Percentiles rank a stretch among this genome's conserved stretches.
Conservation (phyloP, 2,329 filamentous ascomycete genomes). For the Dactylonectria estremocensis region DNA sequence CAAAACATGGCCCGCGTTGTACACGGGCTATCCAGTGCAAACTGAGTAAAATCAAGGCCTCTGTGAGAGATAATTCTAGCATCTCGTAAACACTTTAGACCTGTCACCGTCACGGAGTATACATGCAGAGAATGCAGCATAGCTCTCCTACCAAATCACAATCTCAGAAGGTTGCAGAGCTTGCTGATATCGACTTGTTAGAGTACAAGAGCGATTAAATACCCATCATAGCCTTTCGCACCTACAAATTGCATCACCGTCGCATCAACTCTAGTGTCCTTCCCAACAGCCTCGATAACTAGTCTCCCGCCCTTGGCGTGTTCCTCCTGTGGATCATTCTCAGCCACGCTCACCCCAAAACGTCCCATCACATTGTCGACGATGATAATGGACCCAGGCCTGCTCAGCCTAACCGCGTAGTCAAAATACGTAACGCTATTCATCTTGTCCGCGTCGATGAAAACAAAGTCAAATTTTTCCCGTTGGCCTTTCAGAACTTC, state of each 20-base stretch:
- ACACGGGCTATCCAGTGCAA: no score
- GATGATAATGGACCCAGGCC: constrained; percentile 12
- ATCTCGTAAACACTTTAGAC: no score
- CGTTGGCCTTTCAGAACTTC: background rate
- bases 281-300: constrained; percentile 13
- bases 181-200: background rate
- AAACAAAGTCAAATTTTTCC: constrained; percentile 7
- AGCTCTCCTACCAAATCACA: no score
- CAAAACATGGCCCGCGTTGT: no score
- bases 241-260: constrained; percentile 25
- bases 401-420: constrained; percentile 16
- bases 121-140: no score
- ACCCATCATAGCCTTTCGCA: constrained; percentile 4
- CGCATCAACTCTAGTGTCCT: constrained; percentile 15
- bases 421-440: constrained; percentile 21
- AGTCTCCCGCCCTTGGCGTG: constrained; percentile 6
- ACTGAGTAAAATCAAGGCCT: no score
- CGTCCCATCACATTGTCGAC: constrained; percentile 25
- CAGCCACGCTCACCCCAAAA: constrained; percentile 3
- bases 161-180: no score
- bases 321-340: constrained; percentile 15
- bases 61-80: no score
- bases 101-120: no score
- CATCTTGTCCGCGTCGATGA: constrained; percentile 25
- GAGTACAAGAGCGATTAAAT: constrained; percentile 7